phyloP scores from a whole-genome alignment of 257 asterid genomes.

The Osmanthus fragrans region DNA sequence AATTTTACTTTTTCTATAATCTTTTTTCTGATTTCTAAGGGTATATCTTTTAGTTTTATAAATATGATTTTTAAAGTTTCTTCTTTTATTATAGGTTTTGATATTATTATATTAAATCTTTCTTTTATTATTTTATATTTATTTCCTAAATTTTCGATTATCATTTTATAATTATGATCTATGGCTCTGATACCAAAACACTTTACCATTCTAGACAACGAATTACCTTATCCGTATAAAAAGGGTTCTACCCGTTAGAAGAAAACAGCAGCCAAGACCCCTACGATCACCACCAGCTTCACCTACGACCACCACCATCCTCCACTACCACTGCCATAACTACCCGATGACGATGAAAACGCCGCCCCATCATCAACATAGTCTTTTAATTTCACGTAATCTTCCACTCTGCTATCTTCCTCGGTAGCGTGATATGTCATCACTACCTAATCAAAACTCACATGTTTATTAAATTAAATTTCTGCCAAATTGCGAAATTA shows the following conservation, averaged over 20 bases:
- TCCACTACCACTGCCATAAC: slow-evolving; percentile 18
- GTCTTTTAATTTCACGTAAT: slow-evolving; percentile 69
- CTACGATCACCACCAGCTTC: slow-evolving; percentile 59
- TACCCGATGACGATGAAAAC: not conserved
- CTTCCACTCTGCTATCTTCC: slow-evolving; percentile 37
- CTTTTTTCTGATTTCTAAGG: too few species aligned
- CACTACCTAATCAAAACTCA: slow-evolving; percentile 11
- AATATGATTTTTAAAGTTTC: too few species aligned
- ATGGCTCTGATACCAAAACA: too few species aligned
- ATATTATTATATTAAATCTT: too few species aligned
- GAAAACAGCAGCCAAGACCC: slow-evolving; percentile 71
- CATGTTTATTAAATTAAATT: not conserved
- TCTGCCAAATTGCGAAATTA: not conserved
- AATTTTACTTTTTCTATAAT: too few species aligned
- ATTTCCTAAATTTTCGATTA: too few species aligned
- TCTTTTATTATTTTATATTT: too few species aligned
- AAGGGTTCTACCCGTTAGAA: slow-evolving; percentile 94
- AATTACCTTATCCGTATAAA: slow-evolving; percentile 82
- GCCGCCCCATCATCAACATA: slow-evolving; percentile 23
- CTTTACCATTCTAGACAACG: not conserved
- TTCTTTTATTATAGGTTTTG: too few species aligned
- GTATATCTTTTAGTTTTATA: too few species aligned
- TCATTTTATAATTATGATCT: too few species aligned
- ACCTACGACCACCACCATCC: slow-evolving; percentile 78
- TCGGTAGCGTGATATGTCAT: slow-evolving; percentile 47